Percentiles rank a stretch among this genome's conserved stretches.
Conservation (phyloP, 2,329 filamentous ascomycete species). For the Tolypocladium sp. region DNA sequence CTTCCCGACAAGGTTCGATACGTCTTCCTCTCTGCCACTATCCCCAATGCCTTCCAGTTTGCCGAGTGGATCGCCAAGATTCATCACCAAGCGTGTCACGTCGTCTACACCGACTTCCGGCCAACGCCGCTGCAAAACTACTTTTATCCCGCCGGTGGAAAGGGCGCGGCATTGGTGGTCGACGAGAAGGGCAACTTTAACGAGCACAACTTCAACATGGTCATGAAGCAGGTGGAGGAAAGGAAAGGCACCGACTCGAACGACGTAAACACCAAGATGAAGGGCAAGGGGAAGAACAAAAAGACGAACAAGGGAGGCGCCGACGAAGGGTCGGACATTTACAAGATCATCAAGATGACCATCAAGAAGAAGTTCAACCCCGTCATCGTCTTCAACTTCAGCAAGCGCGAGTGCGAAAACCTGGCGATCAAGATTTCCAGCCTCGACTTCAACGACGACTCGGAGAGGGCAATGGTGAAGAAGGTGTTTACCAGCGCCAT, state of each 20-base stretch:
- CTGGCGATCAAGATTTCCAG: constrained; percentile 80
- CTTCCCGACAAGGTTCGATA: constrained; percentile 98
- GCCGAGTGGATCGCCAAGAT: constrained; percentile 99
- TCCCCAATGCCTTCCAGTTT: constrained; percentile 98
- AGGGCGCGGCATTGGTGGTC: constrained; percentile 88
- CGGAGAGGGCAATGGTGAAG: constrained; percentile 86
- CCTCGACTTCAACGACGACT: constrained; percentile 91
- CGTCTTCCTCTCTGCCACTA: constrained; percentile 95
- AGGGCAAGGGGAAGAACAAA: constrained; percentile 87
- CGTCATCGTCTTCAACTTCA: constrained; percentile 99
- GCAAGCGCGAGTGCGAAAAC: constrained; percentile 91
- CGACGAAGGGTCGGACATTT: constrained; percentile 66
- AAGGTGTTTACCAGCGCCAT: constrained; percentile 94
- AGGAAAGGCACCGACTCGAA: constrained; percentile 78
- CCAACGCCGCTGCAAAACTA: constrained; percentile 96
- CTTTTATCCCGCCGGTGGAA: constrained; percentile 87
- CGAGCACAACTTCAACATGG: constrained; percentile 94
- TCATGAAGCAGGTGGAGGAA: constrained; percentile 82
- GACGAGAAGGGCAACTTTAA: constrained; percentile 96
- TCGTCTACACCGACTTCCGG: constrained; percentile 97
- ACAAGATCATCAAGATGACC: constrained; percentile 98
- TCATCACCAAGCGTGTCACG: constrained; percentile 94
- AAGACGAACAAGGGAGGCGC: constrained; percentile 83
- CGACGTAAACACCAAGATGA: constrained; percentile 69
- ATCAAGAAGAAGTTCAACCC: constrained; percentile 96